These are phyloP conservation scores for Kalmanozyma brasiliensis DNA, from an alignment of 1,284 basidiomycete genomes.

Conservation along the genomic window DNA sequence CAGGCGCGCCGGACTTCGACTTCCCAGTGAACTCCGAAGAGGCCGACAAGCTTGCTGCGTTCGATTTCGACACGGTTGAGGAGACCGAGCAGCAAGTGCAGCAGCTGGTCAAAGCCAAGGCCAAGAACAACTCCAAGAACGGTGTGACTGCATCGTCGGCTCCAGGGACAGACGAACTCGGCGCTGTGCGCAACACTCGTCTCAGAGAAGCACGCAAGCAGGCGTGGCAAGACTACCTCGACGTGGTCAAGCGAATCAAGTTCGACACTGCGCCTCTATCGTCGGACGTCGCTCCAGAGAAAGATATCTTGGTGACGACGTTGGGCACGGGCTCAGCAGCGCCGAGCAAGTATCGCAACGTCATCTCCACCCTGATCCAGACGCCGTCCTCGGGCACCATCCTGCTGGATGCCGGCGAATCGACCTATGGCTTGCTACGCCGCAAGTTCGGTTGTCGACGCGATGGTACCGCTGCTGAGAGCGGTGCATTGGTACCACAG, in stretches of 20 bases:
- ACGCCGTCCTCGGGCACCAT: constrained; percentile 69
- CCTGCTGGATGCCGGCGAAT: constrained; percentile 90
- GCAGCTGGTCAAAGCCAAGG: constrained; percentile 43
- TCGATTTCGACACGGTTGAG: constrained; percentile 69
- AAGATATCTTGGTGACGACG: constrained; percentile 77
- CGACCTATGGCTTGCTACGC: constrained; percentile 86
- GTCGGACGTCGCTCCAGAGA: constrained; percentile 5
- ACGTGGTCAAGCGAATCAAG: constrained; percentile 45
- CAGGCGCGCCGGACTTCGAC: constrained; percentile 65
- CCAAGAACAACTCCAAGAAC: constrained; percentile 41
- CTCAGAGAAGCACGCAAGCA: constrained; percentile 45
- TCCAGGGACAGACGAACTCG: constrained; percentile 20
- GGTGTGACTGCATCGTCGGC: constrained; percentile 45
- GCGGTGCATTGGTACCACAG: constrained; percentile 14
- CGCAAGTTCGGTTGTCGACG: constrained; percentile 76
- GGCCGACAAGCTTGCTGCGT: constrained; percentile 33
- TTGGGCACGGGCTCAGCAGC: constrained; percentile 89
- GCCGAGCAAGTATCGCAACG: constrained; percentile 72
- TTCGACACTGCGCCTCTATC: neutral
- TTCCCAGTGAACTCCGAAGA: constrained; percentile 20
- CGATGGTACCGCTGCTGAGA: constrained; percentile 28
- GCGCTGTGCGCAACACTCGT: constrained; percentile 30
- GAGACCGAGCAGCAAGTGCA: constrained; percentile 72
- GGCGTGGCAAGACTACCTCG: constrained; percentile 52
- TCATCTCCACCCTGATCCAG: constrained; percentile 62